phyloP scores from a whole-genome alignment of 257 asterid genomes.

The Fraxinus anomala region DNA sequence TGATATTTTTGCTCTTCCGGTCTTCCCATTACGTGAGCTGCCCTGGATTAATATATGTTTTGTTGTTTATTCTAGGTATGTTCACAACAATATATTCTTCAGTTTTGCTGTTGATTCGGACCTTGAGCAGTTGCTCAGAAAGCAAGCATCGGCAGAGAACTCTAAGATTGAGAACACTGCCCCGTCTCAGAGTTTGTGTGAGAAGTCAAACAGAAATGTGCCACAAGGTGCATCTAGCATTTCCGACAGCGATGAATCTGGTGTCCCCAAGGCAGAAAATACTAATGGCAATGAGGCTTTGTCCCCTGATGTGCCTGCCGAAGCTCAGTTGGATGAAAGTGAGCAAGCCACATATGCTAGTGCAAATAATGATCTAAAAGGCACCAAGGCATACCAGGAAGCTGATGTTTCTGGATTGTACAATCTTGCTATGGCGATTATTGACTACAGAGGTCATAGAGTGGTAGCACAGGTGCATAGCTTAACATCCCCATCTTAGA shows the following conservation, averaged over 20 bases:
- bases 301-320: slow-evolving; percentile 54
- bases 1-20: background rate
- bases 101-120: slow-evolving; percentile 92
- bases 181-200: slow-evolving; percentile 36
- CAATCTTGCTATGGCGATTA: slow-evolving; percentile 94
- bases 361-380: slow-evolving; percentile 93
- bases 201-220: slow-evolving; percentile 36
- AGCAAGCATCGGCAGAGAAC: slow-evolving; percentile 49
- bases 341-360: slow-evolving; percentile 99
- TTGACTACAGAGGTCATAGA: slow-evolving; percentile 96
- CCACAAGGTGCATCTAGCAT: slow-evolving; percentile 34
- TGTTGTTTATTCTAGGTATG: slow-evolving; percentile 12
- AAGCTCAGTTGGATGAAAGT: slow-evolving; percentile 80
- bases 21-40: background rate
- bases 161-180: slow-evolving; percentile 44
- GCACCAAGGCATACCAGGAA: slow-evolving; percentile 97
- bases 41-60: slow-evolving; percentile 18
- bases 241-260: slow-evolving; percentile 39
- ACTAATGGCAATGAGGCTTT: slow-evolving; percentile 37
- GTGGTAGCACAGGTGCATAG: slow-evolving; percentile 87
- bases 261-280: slow-evolving; percentile 36
- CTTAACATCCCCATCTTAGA: background rate
- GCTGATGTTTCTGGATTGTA: slow-evolving; percentile 87
- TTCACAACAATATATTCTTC: slow-evolving; percentile 81
- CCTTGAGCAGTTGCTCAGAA: slow-evolving; percentile 62